Evolutionary conservation across 2,329 filamentous ascomycete genomes (phyloP).

Genomic region (Cladorrhinum sp.): DNA sequence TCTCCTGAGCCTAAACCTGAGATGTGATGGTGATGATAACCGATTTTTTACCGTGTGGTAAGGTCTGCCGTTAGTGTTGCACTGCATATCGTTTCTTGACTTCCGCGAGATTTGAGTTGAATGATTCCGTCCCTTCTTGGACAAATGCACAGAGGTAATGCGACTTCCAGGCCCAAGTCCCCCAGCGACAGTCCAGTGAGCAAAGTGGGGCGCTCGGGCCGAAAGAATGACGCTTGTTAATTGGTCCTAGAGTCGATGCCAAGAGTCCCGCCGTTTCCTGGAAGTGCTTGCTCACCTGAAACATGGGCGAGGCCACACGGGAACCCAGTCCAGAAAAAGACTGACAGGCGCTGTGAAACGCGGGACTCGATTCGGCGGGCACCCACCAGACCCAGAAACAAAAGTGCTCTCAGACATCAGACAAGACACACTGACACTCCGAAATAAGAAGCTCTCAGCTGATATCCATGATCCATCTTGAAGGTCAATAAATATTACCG

Average conservation of each 20-base stretch:
- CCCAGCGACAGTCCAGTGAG: not conserved
- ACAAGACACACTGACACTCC: not conserved
- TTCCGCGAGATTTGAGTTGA: slow-evolving; percentile 8
- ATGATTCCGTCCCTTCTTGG: not conserved
- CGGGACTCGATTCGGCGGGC: slow-evolving; percentile 10
- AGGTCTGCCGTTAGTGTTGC: slow-evolving; percentile 4
- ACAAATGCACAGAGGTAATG: not conserved
- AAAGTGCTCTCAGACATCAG: not conserved
- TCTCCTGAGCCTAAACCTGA: not conserved
- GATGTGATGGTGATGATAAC: not conserved
- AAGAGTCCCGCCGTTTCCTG: slow-evolving; percentile 2
- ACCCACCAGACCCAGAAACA: slow-evolving; percentile 4
- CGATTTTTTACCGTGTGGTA: not conserved
- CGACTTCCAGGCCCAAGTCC: not conserved
- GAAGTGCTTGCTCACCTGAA: slow-evolving; percentile 16
- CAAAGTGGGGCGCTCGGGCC: slow-evolving; percentile 1
- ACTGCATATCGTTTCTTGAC: slow-evolving; percentile 2
- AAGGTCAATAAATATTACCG: not conserved
- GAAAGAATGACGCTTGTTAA: not conserved
- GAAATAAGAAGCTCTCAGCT: too few relatives aligned
- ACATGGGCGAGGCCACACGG: slow-evolving; percentile 13
- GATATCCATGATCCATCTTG: not conserved
- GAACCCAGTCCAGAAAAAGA: slow-evolving; percentile 10
- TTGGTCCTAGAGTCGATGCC: slow-evolving; percentile 8
- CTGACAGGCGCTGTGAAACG: slow-evolving; percentile 16